These are phyloP conservation scores for Coemansia sp. DNA, from an alignment of 192 early-diverging fungal species.

Conservation along the genomic window DNA sequence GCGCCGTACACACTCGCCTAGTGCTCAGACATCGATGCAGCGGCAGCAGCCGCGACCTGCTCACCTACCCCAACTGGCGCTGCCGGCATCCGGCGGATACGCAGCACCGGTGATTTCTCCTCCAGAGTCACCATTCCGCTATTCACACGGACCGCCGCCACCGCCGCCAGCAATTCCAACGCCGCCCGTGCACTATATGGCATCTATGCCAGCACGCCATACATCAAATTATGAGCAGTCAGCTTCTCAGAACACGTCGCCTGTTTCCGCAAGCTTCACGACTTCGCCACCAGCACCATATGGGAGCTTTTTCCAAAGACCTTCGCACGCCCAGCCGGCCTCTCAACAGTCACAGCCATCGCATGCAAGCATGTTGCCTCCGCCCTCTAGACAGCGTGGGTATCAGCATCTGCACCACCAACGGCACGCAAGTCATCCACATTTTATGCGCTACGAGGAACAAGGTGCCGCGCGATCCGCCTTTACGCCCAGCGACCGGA, in stretches of 20 bases:
- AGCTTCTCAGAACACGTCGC: conserved; percentile 20
- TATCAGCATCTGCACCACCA: conserved; percentile 32
- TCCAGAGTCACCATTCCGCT: conserved; percentile 47
- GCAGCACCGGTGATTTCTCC: conserved; percentile 36
- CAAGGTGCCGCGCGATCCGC: neutral
- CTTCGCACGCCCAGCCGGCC: conserved; percentile 7
- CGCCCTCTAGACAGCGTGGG: conserved; percentile 11
- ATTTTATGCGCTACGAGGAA: conserved; percentile 6
- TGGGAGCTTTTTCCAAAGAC: conserved; percentile 33
- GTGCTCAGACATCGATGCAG: conserved; percentile 12
- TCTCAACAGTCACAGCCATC: conserved; percentile 8
- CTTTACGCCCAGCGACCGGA: conserved; percentile 5
- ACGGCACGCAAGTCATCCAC: conserved; percentile 43
- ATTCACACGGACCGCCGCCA: conserved; percentile 41
- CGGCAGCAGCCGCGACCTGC: conserved; percentile 13
- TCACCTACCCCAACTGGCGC: neutral
- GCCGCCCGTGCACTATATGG: conserved; percentile 11
- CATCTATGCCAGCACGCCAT: conserved; percentile 17
- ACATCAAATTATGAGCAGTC: conserved; percentile 15
- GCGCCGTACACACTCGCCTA: conserved; percentile 50
- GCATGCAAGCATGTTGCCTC: conserved; percentile 8
- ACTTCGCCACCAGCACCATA: conserved; percentile 48
- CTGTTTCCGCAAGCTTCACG: conserved; percentile 15
- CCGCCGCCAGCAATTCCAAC: conserved; percentile 38
- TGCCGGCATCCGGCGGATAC: conserved; percentile 1